Evolutionary conservation across 176 grass and related monocot genomes (phyloP), one percentile per base, ranked within the genome.

Genomic region (Alopecurus myosuroides): DNA sequence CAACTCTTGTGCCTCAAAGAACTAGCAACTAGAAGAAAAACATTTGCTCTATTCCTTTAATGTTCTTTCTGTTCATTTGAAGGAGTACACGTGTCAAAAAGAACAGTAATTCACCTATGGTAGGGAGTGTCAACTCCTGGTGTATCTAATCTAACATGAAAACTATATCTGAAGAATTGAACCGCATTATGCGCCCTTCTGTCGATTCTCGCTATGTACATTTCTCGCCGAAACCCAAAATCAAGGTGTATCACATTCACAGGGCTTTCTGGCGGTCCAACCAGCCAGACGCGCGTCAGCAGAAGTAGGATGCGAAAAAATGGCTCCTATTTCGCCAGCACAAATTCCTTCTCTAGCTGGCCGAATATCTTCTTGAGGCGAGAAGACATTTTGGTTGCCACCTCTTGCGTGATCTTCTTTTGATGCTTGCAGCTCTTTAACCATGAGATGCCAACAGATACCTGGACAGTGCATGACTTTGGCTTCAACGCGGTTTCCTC

Each of bases 311-410:
- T 46, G 19, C 40, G 20, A 68, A 80, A 77, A 83, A 73, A 28
- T 9, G 44, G 50, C 79, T 75, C 84, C 85, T 90, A 87, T 65
- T 85, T 91, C 34, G 80, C 72, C 25, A 45, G 41, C 26, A 56
- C 29, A 20, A 76, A 70, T 81, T 98, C 93, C 55, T 88, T 98
- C 70, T 98, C 96, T 1, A 90, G 48, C 75, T 66, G 84, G 88
- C 26, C 50, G 61, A 95, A 98, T 64, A 95, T 92, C 84, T 92
- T 85, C 81, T 92, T 94, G 68, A 98, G 84, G 9, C 84, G 97
- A 76, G 87, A 56, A 20, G 89, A 90, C 55, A 77, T 58, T 81
- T 76, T 92, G n/a, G 91, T 87, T 41, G 68, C 56, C 26, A 93
- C 46, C 22, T 90, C 92, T 42, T 94, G 94, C 12, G 89, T 71